phyloP scores from a whole-genome alignment of 768 basidiomycete genomes.

The Lyophyllum shimeji region DNA sequence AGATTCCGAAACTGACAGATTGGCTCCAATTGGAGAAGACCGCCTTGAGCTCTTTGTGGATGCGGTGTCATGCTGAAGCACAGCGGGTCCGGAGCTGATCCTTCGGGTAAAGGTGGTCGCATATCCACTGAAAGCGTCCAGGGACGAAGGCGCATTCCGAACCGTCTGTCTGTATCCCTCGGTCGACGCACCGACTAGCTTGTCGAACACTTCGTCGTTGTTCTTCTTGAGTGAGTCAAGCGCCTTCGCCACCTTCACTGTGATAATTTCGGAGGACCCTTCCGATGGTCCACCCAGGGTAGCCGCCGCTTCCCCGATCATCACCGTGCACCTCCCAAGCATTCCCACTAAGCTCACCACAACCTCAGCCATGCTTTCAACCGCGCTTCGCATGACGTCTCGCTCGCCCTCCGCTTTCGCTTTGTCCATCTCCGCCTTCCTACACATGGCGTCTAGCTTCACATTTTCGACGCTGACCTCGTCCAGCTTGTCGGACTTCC shows the following conservation, averaged over 20 bases:
- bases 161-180: slow-evolving; percentile 50
- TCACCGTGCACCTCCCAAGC: slow-evolving; percentile 75
- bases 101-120: slow-evolving; percentile 46
- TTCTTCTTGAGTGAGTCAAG: slow-evolving; percentile 57
- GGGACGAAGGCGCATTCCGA: slow-evolving; percentile 29
- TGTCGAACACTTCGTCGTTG: slow-evolving; percentile 70
- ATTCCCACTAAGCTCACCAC: slow-evolving; percentile 76
- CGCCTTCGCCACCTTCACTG: slow-evolving; percentile 50
- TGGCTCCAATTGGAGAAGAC: slow-evolving; percentile 38
- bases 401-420: slow-evolving; percentile 65
- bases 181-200: slow-evolving; percentile 66
- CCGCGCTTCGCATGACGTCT: slow-evolving; percentile 60
- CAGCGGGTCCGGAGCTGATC: slow-evolving; percentile 49
- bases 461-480: slow-evolving; percentile 68
- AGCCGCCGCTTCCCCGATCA: slow-evolving; percentile 59
- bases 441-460: slow-evolving; percentile 64
- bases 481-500: slow-evolving; percentile 77
- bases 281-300: slow-evolving; percentile 31
- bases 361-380: slow-evolving; percentile 63
- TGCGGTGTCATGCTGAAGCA: slow-evolving; percentile 28
- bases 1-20: slow-evolving; percentile 49
- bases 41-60: slow-evolving; percentile 31
- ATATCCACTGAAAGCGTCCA: slow-evolving; percentile 55
- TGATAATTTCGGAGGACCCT: slow-evolving; percentile 35
- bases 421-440: slow-evolving; percentile 70